Evolutionary conservation across 75 land plant genomes (phyloP).

Genomic region (Chamaecyparis obtusa): DNA sequence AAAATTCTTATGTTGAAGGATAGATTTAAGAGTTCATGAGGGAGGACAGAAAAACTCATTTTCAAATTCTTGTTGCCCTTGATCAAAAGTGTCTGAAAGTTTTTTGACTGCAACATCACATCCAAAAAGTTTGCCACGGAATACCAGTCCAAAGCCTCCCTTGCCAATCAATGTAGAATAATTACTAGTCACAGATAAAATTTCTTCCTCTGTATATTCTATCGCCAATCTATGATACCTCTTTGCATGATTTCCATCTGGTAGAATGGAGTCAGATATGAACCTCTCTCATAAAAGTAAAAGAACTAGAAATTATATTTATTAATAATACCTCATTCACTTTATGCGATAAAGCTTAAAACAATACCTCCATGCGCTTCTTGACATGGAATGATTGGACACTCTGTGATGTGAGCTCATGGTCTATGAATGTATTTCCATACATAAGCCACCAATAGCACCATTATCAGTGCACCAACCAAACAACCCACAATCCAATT

Average conservation of each 20-base stretch:
- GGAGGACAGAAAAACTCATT: too few species aligned
- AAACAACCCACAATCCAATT: not conserved
- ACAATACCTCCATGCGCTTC: not conserved
- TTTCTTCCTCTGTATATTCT: constrained; percentile 59
- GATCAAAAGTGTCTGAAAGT: not conserved
- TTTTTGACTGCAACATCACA: not conserved
- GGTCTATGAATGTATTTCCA: not conserved
- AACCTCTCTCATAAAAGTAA: not conserved
- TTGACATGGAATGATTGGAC: not conserved
- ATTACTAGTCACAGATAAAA: constrained; percentile 63
- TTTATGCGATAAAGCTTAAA: not conserved
- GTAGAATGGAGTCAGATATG: not conserved
- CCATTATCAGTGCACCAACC: not conserved
- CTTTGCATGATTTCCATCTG: not conserved
- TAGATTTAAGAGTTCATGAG: too few species aligned
- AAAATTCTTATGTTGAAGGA: too few species aligned
- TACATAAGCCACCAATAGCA: not conserved
- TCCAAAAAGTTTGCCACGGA: not conserved
- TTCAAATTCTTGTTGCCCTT: too few species aligned
- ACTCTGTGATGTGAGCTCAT: not conserved
- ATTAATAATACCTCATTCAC: not conserved
- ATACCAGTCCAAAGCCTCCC: not conserved
- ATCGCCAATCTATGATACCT: not conserved
- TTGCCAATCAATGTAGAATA: constrained; percentile 9
- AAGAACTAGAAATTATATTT: too few species aligned